These are phyloP conservation scores for Amborella trichopoda DNA, from an alignment of 164 flowering plant species.

Conservation along the genomic window DNA sequence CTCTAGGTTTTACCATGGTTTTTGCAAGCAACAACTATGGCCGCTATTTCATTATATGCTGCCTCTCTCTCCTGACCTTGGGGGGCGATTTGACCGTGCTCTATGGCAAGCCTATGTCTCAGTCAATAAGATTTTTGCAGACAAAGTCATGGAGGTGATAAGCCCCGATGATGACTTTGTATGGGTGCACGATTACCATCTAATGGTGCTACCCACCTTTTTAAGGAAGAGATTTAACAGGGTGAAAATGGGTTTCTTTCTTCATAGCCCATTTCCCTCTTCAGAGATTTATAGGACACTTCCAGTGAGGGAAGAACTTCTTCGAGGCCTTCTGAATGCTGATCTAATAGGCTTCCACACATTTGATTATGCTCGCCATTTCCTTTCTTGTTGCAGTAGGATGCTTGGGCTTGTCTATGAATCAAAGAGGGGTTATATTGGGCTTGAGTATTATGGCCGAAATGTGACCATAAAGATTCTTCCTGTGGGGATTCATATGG, in stretches of 20 bases:
- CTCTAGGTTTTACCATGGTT: constrained; percentile 48
- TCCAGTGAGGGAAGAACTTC: constrained; percentile 59
- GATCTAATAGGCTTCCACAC: constrained; percentile 73
- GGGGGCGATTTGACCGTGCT: constrained; percentile 53
- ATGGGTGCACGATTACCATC: constrained; percentile 69
- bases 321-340: constrained; percentile 51
- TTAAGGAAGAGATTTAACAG: constrained; percentile 60
- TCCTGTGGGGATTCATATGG: constrained; percentile 73
- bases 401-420: constrained; percentile 68
- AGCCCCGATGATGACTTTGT: constrained; percentile 74
- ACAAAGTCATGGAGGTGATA: constrained; percentile 64
- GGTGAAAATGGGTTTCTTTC: constrained; percentile 61
- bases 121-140: constrained; percentile 63
- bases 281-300: constrained; percentile 59
- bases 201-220: constrained; percentile 71
- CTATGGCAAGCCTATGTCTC: constrained; percentile 79
- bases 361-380: constrained; percentile 67
- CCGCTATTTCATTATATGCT: constrained; percentile 71
- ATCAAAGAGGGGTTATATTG: constrained; percentile 65
- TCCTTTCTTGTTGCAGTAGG: constrained; percentile 58
- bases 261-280: constrained; percentile 64
- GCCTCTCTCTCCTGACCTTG: constrained; percentile 58
- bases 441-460: constrained; percentile 64
- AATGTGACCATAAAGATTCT: constrained; percentile 66
- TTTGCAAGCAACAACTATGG: constrained; percentile 68